Evolutionary conservation across 2,329 filamentous ascomycete genomes (phyloP).

Genomic region (Clarireedia homoeocarpa): DNA sequence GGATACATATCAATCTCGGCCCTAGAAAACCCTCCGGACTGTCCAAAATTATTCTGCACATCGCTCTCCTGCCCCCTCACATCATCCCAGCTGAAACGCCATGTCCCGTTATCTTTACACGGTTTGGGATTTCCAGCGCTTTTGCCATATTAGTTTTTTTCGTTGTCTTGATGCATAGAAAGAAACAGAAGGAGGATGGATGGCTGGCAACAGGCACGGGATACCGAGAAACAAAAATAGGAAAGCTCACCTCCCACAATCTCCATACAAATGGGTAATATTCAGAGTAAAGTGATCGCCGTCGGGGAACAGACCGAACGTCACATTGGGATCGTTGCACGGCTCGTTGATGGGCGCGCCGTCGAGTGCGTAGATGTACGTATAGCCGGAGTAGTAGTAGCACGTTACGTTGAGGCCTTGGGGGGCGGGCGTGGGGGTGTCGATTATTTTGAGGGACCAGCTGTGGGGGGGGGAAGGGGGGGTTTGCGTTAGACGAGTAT

Average conservation of each 20-base stretch:
- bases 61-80: slow-evolving; percentile 16
- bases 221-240: neutral
- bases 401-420: slow-evolving; percentile 19
- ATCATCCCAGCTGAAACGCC: slow-evolving; percentile 16
- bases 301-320: slow-evolving; percentile 15
- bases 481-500: neutral
- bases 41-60: slow-evolving; percentile 19
- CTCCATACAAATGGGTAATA: slow-evolving; percentile 16
- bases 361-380: slow-evolving; percentile 14
- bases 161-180: neutral
- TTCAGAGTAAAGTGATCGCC: slow-evolving; percentile 13
- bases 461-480: neutral
- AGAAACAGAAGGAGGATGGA: neutral
- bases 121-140: neutral
- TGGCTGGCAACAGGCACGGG: no score
- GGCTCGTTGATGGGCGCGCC: slow-evolving; percentile 10
- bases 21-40: slow-evolving; percentile 12
- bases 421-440: slow-evolving; percentile 12
- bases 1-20: slow-evolving; percentile 15
- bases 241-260: slow-evolving; percentile 13
- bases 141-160: neutral
- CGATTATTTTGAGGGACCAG: slow-evolving; percentile 16
- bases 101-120: slow-evolving; percentile 18
- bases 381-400: neutral
- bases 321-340: slow-evolving; percentile 15